Percentiles rank a stretch among this genome's conserved stretches.
Conservation (phyloP, 768 basidiomycete species). For the Strobilomyces echinocephalus region DNA sequence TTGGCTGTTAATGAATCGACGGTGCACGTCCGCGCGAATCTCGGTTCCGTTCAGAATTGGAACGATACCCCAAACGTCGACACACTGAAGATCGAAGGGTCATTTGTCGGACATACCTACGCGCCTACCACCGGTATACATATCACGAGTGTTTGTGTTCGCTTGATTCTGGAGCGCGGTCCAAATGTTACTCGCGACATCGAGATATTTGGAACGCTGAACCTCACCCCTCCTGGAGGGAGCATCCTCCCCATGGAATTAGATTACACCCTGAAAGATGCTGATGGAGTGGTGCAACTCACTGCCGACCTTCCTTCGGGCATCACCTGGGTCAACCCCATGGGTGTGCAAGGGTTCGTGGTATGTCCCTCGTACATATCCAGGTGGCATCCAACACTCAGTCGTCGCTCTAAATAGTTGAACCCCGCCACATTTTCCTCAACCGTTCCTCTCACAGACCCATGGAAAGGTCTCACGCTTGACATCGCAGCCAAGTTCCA, state of each 20-base stretch:
- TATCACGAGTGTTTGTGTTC: constrained; percentile 1
- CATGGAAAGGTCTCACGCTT: constrained; percentile 1
- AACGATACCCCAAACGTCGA: background rate
- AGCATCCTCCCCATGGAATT: background rate
- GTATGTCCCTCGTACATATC: background rate
- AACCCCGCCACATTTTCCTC: constrained; percentile 2
- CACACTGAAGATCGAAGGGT: background rate
- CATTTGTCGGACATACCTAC: background rate
- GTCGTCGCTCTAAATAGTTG: background rate
- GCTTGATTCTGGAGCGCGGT: background rate
- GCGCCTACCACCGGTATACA: background rate
- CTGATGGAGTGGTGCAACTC: background rate
- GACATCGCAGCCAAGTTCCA: background rate
- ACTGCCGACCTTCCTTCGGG: constrained; percentile 1
- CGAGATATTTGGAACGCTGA: background rate
- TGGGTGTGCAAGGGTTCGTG: constrained; percentile 4
- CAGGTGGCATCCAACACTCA: background rate
- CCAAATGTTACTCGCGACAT: background rate
- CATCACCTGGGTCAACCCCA: background rate
- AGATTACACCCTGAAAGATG: constrained; percentile 1
- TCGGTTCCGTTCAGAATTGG: constrained; percentile 3
- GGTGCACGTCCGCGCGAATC: background rate
- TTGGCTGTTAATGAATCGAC: background rate
- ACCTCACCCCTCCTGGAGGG: background rate
- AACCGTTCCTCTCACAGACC: background rate